Percentiles rank a stretch among this genome's conserved stretches.
phyloP scores from a whole-genome alignment of 2,329 filamentous ascomycete genomes.

The Curvularia hawaiiensis region DNA sequence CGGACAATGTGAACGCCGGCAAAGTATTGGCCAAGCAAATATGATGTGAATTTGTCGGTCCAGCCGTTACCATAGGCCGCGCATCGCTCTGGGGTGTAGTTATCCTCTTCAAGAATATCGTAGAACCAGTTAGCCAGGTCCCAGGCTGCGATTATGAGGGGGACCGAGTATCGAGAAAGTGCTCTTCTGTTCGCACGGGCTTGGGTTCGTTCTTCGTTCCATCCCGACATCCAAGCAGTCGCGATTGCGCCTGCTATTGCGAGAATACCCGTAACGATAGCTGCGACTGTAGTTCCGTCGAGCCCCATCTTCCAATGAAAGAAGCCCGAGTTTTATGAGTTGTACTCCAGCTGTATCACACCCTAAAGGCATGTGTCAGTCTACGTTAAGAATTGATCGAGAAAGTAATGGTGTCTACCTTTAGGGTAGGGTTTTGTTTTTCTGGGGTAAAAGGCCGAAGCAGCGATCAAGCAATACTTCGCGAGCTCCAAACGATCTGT shows the following conservation, averaged over 20 bases:
- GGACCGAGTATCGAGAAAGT: slow-evolving; percentile 10
- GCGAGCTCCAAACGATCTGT: no score
- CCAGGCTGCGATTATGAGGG: slow-evolving; percentile 11
- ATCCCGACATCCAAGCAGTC: slow-evolving; percentile 7
- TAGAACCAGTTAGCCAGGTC: slow-evolving; percentile 15
- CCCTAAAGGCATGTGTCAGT: no score
- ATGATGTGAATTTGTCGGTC: slow-evolving; percentile 8
- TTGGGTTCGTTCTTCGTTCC: slow-evolving; percentile 11
- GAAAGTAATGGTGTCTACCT: no score
- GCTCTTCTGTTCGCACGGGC: slow-evolving; percentile 9
- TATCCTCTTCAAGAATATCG: slow-evolving; percentile 7
- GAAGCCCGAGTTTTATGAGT: neutral
- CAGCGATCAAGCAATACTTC: no score
- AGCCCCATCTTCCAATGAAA: neutral
- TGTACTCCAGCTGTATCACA: no score
- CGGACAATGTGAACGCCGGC: slow-evolving; percentile 13
- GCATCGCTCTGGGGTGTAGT: slow-evolving; percentile 5
- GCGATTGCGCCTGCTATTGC: slow-evolving; percentile 1
- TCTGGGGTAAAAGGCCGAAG: no score
- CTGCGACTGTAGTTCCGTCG: slow-evolving; percentile 9
- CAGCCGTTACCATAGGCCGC: slow-evolving; percentile 8
- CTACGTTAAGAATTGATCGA: no score
- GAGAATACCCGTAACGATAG: slow-evolving; percentile 14
- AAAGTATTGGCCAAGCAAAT: slow-evolving; percentile 12
- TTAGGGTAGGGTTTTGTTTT: no score